Percentiles rank a stretch among this genome's conserved stretches.
Conservation (phyloP, 2,329 filamentous ascomycete genomes). For the Mariannaea sp. region DNA sequence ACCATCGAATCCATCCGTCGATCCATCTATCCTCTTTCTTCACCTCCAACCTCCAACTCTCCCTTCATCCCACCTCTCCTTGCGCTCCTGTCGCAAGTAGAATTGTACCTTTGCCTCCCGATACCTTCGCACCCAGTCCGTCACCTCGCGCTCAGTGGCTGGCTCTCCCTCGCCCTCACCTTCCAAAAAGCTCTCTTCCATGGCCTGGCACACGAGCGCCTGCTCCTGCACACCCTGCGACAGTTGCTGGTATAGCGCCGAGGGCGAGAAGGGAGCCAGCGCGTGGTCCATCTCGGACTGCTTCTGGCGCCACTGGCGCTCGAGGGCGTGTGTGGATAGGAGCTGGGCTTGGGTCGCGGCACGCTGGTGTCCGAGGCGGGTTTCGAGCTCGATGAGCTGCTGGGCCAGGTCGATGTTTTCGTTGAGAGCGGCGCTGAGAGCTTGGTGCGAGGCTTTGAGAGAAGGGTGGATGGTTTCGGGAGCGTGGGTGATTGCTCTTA, state of each 20-base stretch:
- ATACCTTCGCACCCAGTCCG: constrained; percentile 83
- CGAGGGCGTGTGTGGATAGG: constrained; percentile 80
- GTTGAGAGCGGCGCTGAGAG: constrained; percentile 67
- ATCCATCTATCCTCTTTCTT: constrained; percentile 34
- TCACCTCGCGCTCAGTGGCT: constrained; percentile 79
- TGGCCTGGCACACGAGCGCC: constrained; percentile 74
- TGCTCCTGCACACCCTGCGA: constrained; percentile 80
- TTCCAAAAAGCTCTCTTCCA: constrained; percentile 94
- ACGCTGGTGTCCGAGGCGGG: constrained; percentile 63
- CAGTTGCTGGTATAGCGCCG: constrained; percentile 82
- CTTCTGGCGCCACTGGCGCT: constrained; percentile 90
- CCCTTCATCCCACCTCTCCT: constrained; percentile 94
- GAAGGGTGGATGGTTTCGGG: constrained; percentile 73
- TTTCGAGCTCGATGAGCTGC: constrained; percentile 65
- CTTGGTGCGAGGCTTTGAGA: constrained; percentile 65
- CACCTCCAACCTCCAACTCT: constrained; percentile 92
- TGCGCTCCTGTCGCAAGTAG: constrained; percentile 83
- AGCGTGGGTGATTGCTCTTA: constrained; percentile 75
- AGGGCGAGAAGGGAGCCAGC: constrained; percentile 82
- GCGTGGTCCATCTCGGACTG: constrained; percentile 88
- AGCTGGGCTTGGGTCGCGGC: constrained; percentile 78
- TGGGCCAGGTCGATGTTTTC: constrained; percentile 74
- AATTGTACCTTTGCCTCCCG: constrained; percentile 78
- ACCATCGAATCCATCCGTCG: constrained; percentile 82
- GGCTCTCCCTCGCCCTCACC: constrained; percentile 41